Evolutionary conservation across 768 basidiomycete species (phyloP).

Genomic region (Mycena albidolilacea): DNA sequence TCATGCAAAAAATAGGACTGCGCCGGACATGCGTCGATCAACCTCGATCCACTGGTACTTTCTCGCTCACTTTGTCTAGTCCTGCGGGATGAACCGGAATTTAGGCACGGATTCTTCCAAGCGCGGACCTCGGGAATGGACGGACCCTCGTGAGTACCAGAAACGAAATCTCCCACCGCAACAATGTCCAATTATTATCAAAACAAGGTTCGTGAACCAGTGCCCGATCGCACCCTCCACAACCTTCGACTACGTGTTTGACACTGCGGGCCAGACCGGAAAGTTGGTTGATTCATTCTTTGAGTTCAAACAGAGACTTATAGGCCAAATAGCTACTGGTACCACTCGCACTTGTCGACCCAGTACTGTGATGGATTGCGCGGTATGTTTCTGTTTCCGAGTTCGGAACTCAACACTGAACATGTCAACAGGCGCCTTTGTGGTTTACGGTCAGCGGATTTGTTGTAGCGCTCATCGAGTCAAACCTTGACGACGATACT

Average conservation of each 20-base stretch:
- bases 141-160: constrained; percentile 15
- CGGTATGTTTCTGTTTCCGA: constrained; percentile 2
- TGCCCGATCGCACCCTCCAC: constrained; percentile 13
- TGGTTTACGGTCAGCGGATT: constrained; percentile 17
- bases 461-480: not conserved
- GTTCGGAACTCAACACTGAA: too few species aligned
- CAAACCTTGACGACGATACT: not conserved
- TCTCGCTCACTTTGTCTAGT: too few species aligned
- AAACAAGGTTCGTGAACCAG: not conserved
- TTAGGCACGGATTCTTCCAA: constrained; percentile 25
- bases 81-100: too few species aligned
- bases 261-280: constrained; percentile 15
- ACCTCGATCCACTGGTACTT: constrained; percentile 35
- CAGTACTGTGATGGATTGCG: constrained; percentile 28
- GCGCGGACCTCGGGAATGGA: constrained; percentile 15
- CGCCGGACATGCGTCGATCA: constrained; percentile 44
- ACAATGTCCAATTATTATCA: too few species aligned
- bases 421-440: constrained; percentile 3
- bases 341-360: constrained; percentile 25
- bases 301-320: not conserved
- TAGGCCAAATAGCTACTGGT: constrained; percentile 7
- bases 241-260: constrained; percentile 22
- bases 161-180: too few species aligned
- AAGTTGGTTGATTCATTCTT: not conserved
- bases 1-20: not conserved